phyloP scores from a whole-genome alignment of 305 asterid species.

The Salvia sclarea region DNA sequence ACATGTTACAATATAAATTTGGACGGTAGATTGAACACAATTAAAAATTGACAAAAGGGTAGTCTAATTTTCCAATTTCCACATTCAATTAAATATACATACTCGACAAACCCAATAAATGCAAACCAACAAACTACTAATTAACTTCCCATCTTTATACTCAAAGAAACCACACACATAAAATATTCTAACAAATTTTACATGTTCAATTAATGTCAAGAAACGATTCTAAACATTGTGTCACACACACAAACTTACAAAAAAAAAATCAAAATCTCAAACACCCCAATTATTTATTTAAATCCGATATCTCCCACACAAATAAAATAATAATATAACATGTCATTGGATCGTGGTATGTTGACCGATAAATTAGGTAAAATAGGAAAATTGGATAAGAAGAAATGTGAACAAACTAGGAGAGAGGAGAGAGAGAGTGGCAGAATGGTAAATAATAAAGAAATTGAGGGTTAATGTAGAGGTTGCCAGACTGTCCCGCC shows the following conservation, averaged over 20 bases:
- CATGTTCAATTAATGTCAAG: no score
- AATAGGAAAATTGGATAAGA: background rate
- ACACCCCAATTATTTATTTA: background rate
- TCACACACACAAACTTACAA: background rate
- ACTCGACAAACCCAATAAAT: background rate
- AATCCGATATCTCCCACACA: background rate
- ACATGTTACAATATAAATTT: no score
- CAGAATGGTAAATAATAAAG: conserved; percentile 40
- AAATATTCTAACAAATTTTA: background rate
- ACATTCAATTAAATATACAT: background rate
- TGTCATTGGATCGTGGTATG: background rate
- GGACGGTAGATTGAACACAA: no score
- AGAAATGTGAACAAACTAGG: conserved; percentile 7
- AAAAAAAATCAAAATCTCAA: background rate
- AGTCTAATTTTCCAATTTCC: no score
- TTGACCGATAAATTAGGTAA: conserved; percentile 6
- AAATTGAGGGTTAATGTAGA: conserved; percentile 28
- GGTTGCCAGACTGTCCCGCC: conserved; percentile 69
- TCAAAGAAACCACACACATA: background rate
- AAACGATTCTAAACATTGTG: no score
- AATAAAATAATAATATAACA: background rate
- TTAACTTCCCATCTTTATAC: background rate
- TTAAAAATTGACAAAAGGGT: no score
- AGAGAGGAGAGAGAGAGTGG: conserved; percentile 23
- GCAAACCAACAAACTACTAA: background rate